Evolutionary conservation across 2,329 filamentous ascomycete genomes (phyloP), one percentile per base, ranked within the genome.

Genomic region (Xylaria sp.): DNA sequence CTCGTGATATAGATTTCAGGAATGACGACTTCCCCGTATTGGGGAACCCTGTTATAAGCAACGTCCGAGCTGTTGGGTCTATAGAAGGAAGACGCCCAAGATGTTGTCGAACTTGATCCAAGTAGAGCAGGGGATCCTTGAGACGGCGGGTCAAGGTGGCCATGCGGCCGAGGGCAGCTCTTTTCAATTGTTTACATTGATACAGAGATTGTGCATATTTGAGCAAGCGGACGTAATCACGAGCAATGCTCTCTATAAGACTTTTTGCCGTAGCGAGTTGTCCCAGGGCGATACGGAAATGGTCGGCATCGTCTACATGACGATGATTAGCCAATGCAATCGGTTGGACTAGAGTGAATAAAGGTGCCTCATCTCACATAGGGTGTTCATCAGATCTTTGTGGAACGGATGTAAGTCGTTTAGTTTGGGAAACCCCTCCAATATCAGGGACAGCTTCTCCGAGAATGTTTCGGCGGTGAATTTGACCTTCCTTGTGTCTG

Each of bases 101-200:
- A 85, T 99, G 97, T 85, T 98, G 95, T 75, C 96, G 91, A 73
- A 97, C 93, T 83, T 98, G 94, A 82, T 99, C 96, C 69, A 99
- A 90, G 81, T 98, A 99, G 72, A 97, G 86, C 59, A 99, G 88
- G 64, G 96, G 93, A 76, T 99, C 96, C 83, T 97, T 98, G 71
- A 99, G 85, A 72, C 94, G 90, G 85, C 94, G 96, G 84, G 93
- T 93, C 77, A 99, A 93, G 21, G 96, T 99, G 72, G 95, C 96
- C 96, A 99, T 98, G 79, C 96, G 94, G 86, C 96, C 96, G 62
- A 99, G 89, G 9, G 92, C 97, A 60, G 97, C 96, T 72, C 93
- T 89, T 90, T 99, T 99, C 77, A 99, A 90, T 85, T 98, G 94
- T 85, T 99, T 99, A 88, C 95, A 98, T 85, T 99, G 96, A 86